These are phyloP conservation scores for Xylaria sp. DNA, from an alignment of 2,329 filamentous ascomycete species.

Conservation along the genomic window DNA sequence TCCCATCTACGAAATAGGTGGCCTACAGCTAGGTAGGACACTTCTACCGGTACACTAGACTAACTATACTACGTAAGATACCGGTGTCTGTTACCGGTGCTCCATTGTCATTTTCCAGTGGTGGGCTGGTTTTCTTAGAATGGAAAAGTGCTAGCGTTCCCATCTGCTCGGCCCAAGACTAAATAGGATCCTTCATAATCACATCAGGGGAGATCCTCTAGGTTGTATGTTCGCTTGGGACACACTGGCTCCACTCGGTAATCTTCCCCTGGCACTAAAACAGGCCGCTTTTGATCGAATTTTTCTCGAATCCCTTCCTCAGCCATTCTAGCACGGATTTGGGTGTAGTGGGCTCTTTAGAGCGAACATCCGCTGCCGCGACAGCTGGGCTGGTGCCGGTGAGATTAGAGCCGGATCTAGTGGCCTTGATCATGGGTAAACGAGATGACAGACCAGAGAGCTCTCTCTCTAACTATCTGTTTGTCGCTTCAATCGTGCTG, in stretches of 20 bases:
- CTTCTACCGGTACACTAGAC: too few species aligned
- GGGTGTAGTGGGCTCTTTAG: constrained; percentile 11
- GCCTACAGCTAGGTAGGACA: too few species aligned
- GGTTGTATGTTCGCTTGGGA: constrained; percentile 28
- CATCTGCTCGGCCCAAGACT: constrained; percentile 26
- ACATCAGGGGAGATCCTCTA: constrained; percentile 39
- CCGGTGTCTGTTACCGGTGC: background rate
- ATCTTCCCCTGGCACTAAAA: constrained; percentile 42
- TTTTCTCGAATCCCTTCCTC: constrained; percentile 43
- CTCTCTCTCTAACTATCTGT: background rate
- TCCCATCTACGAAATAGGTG: too few species aligned
- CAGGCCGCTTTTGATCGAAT: constrained; percentile 39
- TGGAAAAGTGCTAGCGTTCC: constrained; percentile 9
- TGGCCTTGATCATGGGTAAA: constrained; percentile 15
- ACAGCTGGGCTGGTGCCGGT: constrained; percentile 23
- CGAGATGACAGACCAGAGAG: constrained; percentile 21
- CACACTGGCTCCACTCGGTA: constrained; percentile 26
- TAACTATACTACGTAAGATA: too few species aligned
- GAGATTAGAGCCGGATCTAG: constrained; percentile 18
- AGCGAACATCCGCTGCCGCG: constrained; percentile 27
- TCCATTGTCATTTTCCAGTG: background rate
- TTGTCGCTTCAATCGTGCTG: constrained; percentile 1
- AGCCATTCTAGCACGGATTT: constrained; percentile 14
- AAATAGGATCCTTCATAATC: constrained; percentile 28
- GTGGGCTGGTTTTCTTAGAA: constrained; percentile 12